Evolutionary conservation across 1,139 yeast genomes (phyloP).

Genomic region (Nakaseomyces sp.): DNA sequence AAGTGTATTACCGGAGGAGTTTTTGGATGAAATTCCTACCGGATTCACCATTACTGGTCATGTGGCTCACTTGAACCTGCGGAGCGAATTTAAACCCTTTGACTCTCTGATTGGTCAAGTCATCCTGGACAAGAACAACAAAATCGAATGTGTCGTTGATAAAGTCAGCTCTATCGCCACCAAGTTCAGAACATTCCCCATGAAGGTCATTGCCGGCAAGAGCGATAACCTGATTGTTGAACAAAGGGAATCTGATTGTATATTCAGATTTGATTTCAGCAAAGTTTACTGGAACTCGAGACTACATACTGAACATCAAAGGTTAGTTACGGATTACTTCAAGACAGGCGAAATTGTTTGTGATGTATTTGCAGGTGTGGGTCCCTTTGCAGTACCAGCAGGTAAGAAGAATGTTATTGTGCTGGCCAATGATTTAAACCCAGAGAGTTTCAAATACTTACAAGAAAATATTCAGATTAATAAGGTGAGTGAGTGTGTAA

Average conservation of each 20-base stretch:
- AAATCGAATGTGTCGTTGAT: slow-evolving; percentile 85
- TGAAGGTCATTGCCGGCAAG: slow-evolving; percentile 88
- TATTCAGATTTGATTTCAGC: slow-evolving; percentile 78
- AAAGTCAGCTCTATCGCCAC: slow-evolving; percentile 82
- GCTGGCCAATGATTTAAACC: slow-evolving; percentile 89
- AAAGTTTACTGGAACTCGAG: slow-evolving; percentile 98
- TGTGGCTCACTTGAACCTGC: slow-evolving; percentile 82
- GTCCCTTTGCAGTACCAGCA: slow-evolving; percentile 96
- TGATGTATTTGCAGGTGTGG: slow-evolving; percentile 98
- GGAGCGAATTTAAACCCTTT: slow-evolving; percentile 79
- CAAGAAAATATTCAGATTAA: slow-evolving; percentile 55
- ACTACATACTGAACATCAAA: slow-evolving; percentile 84
- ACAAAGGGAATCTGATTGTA: slow-evolving; percentile 82
- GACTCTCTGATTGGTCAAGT: slow-evolving; percentile 81
- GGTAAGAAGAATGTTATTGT: slow-evolving; percentile 76
- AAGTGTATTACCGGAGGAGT: slow-evolving; percentile 66
- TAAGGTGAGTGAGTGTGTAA: slow-evolving; percentile 53
- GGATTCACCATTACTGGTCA: slow-evolving; percentile 95
- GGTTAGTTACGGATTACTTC: slow-evolving; percentile 55
- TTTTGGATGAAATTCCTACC: slow-evolving; percentile 68
- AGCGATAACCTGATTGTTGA: slow-evolving; percentile 54
- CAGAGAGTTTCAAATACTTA: slow-evolving; percentile 69
- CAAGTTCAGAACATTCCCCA: slow-evolving; percentile 80
- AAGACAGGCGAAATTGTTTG: slow-evolving; percentile 64
- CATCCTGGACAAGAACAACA: slow-evolving; percentile 73